Evolutionary conservation across 225 moss, liverwort and hornwort species (phyloP), one percentile per base, ranked within the genome.

Genomic region (Pleurozium schreberi): DNA sequence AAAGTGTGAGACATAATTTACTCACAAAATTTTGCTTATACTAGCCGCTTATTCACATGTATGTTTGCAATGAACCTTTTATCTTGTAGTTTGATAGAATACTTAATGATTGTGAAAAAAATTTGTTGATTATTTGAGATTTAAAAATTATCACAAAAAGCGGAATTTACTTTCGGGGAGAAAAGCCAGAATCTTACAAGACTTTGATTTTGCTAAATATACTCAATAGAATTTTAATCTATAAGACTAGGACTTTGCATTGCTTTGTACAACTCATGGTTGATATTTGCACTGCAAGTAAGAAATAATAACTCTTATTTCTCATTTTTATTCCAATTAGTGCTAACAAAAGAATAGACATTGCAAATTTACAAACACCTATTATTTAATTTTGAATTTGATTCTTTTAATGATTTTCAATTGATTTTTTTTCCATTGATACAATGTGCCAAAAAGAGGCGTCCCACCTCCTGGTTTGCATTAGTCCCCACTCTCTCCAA

Each of bases 181-280:
- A 59, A 18, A 59, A 10, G 8, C 5, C 5, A 34, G 22, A 3
- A 25, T 38, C 9, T 34, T 77, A 23, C 0, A 16, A 57, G 16
- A 27, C 17, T 11, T 79, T 26, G n/a, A 27, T n/a, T 79, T 57
- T 79, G n/a, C 17, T 26, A 40, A 74, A 58, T 57, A 4, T 57
- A 79, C 4, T 27, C 0, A 0, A 23, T 17, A 27, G 11, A 11
- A 79, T n/a, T 79, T 55, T 8, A 57, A n/a, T n/a, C 18, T 9
- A 31, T 31, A 18, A 47, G 47, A 73, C 6, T 47, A 30, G 18
- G n/a, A 10, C 10, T 73, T 17, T 1, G 1, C 1, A 1, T 28
- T 73, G 23, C 17, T 45, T 3, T 2, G 1, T 3, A 28, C 2
- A 71, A 27, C 3, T 0, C n/a, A n/a, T n/a, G n/a, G 0, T 26